Evolutionary conservation across 139 green algal species (phyloP), one percentile per base, ranked within the genome.

Genomic region (Chlorella ohadii): DNA sequence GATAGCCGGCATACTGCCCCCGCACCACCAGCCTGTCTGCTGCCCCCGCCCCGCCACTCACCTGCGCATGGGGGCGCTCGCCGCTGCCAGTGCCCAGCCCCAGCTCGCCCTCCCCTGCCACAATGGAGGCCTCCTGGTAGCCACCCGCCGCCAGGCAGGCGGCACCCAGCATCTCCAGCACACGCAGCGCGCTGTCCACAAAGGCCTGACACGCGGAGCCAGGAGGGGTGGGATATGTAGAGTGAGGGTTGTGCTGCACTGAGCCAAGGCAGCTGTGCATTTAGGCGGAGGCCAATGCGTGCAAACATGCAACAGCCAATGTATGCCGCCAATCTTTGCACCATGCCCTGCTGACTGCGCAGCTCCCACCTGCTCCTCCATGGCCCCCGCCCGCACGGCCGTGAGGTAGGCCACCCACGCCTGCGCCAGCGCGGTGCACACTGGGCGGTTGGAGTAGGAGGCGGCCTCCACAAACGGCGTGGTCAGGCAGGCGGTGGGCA

Each of bases 391-490:
- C 55, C 83, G 72, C n/a, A 82, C 41, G n/a, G 83, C 64, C 22
- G 33, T 33, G 13, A 96, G 39, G 68, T 95, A 94, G 25, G 61
- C 51, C 41, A 94, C 83, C 93, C 93, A 96, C 0, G 93, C 86
- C 65, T 92, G 74, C 19, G 92, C 85, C 23, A 96, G 74, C 0
- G 86, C 89, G 20, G 86, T 72, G 67, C 78, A 83, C 19, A 74
- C 61, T 20, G 79, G 41, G 7, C 85, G 72, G 41, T 86, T 86
- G 44, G 80, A 76, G 61, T 86, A 85, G 44, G 80, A 75, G 41
- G 86, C 72, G 1, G 90, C 87, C 12, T 93, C 90, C 44, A 92
- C 80, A 81, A 98, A 92, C 13, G 94, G 94, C 41, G 73, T 56
- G 23, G 87, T 83, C 70, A 97, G 78, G 72, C 89, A 95, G 19